Conservation (phyloP, 371 early-diverging fungal species). For the Phascolomyces articulosus region DNA sequence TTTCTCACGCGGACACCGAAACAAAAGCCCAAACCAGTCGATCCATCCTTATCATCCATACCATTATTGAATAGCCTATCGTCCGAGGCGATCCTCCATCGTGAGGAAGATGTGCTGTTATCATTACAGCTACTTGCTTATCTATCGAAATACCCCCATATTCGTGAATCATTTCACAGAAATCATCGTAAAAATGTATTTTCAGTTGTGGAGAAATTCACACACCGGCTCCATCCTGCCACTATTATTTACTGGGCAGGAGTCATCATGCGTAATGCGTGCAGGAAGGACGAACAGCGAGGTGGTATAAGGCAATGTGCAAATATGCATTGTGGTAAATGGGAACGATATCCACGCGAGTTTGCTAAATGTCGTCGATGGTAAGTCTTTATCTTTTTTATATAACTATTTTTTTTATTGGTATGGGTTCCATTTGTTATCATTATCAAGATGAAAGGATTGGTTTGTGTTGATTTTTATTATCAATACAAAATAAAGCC, state of each 20-base stretch:
- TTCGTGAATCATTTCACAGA: conserved; percentile 69
- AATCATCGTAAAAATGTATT: conserved; percentile 65
- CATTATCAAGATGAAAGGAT: too few species aligned
- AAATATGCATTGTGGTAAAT: conserved; percentile 71
- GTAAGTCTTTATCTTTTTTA: conserved; percentile 13
- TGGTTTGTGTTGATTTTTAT: too few species aligned
- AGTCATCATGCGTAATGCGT: conserved; percentile 80
- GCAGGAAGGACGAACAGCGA: conserved; percentile 72
- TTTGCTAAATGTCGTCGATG: conserved; percentile 83
- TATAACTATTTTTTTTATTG: too few species aligned
- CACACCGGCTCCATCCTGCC: conserved; percentile 61
- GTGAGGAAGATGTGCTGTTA: conserved; percentile 80
- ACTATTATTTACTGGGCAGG: conserved; percentile 78
- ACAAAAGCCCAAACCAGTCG: conserved; percentile 16
- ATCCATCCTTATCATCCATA: conserved; percentile 21
- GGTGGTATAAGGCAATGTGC: conserved; percentile 76
- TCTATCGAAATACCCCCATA: conserved; percentile 77
- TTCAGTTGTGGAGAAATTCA: conserved; percentile 73
- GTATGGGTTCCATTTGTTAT: too few species aligned
- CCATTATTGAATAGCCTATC: conserved; percentile 24
- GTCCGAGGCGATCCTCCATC: conserved; percentile 62
- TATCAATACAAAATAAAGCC: too few species aligned
- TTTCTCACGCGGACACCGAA: conserved; percentile 25
- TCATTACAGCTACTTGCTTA: conserved; percentile 84
- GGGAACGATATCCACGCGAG: conserved; percentile 72